phyloP scores from a whole-genome alignment of 139 green algal genomes.

The Chlamydomonas incerta region DNA sequence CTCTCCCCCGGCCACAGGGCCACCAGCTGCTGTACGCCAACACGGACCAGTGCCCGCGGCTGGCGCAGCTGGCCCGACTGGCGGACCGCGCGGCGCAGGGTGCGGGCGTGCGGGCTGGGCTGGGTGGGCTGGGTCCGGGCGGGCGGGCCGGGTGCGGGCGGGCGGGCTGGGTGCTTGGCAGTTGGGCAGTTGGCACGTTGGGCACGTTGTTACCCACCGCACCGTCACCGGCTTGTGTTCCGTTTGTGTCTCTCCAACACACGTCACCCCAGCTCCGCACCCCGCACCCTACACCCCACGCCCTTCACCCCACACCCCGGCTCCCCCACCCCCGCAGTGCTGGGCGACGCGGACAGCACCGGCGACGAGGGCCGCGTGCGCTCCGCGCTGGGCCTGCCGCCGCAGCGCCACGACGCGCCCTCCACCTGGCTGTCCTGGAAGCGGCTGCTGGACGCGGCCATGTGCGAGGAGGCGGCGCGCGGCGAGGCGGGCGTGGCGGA shows the following conservation, averaged over 20 bases:
- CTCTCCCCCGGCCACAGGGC: not conserved
- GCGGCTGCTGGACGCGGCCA: not conserved
- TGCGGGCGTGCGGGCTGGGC: too few relatives aligned
- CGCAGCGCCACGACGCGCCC: not conserved
- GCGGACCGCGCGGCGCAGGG: not conserved
- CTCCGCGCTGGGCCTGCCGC: not conserved
- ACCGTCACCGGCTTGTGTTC: too few relatives aligned
- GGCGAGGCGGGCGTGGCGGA: not conserved
- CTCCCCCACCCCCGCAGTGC: not conserved
- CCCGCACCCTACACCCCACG: too few relatives aligned
- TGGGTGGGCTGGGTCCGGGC: too few relatives aligned
- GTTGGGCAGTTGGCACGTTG: too few relatives aligned
- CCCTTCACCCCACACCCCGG: too few relatives aligned
- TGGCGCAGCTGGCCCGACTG: not conserved
- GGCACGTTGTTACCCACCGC: too few relatives aligned
- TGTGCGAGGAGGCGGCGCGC: not conserved
- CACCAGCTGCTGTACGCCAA: constrained; percentile 13
- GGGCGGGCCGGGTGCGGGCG: too few relatives aligned
- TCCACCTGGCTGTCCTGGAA: not conserved
- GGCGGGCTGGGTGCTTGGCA: too few relatives aligned
- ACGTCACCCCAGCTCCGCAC: too few relatives aligned
- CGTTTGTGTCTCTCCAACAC: too few relatives aligned
- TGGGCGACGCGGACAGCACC: not conserved
- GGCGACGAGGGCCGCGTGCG: not conserved
- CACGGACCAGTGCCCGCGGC: not conserved